Evolutionary conservation across 192 early-diverging fungal species (phyloP).

Genomic region (Podila minutissima): DNA sequence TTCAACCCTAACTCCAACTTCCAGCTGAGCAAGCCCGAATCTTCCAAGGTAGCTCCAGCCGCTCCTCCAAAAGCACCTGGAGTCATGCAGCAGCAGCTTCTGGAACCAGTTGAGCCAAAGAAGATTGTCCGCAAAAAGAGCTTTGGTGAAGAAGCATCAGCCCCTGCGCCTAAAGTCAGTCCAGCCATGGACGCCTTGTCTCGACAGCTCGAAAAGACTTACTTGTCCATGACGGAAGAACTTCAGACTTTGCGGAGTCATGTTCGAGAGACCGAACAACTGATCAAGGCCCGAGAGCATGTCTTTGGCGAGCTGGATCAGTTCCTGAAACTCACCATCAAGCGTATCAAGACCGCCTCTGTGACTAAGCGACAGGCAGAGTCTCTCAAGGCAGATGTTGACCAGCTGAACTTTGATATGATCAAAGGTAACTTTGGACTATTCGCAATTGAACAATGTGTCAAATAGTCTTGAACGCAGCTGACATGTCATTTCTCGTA

Average conservation of each 20-base stretch:
- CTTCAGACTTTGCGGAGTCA: slow-evolving; percentile 28
- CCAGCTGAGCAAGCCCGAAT: slow-evolving; percentile 1
- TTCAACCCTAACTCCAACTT: slow-evolving; percentile 12
- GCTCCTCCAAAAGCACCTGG: slow-evolving; percentile 1
- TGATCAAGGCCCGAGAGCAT: slow-evolving; percentile 43
- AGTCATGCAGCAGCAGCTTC: slow-evolving; percentile 29
- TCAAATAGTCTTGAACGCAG: too few species aligned
- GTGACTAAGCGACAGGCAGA: slow-evolving; percentile 15
- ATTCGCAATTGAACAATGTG: background rate
- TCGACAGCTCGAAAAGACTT: slow-evolving; percentile 40
- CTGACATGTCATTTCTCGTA: background rate
- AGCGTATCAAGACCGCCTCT: slow-evolving; percentile 27
- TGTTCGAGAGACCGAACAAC: slow-evolving; percentile 33
- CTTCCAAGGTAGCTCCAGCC: background rate
- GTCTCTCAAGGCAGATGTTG: slow-evolving; percentile 16
- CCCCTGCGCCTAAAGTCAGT: slow-evolving; percentile 28
- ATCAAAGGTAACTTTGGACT: slow-evolving; percentile 27
- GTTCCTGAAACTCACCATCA: slow-evolving; percentile 23
- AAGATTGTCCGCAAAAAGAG: slow-evolving; percentile 22
- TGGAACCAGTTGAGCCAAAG: slow-evolving; percentile 19
- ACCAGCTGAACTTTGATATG: slow-evolving; percentile 19
- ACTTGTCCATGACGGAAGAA: slow-evolving; percentile 46
- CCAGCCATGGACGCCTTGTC: slow-evolving; percentile 42
- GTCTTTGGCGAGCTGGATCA: slow-evolving; percentile 42
- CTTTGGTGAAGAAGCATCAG: slow-evolving; percentile 8